Base-by-base conservation (phyloP, 352 stramenopile species). In the Albugo candida region DNA sequence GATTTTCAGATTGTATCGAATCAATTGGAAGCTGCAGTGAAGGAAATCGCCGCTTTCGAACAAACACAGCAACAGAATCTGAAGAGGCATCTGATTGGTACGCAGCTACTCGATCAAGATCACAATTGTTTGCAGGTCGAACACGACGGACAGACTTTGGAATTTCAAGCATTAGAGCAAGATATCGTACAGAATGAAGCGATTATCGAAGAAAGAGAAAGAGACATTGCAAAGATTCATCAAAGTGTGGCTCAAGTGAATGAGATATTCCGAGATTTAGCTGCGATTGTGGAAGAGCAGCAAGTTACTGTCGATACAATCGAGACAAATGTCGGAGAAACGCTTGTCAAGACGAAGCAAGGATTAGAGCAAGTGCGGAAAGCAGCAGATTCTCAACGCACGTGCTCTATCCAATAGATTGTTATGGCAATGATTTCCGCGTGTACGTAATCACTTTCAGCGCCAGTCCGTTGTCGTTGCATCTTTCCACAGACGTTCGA, bases 221-320 rank as follows among this genome's bases (percentile, higher is more conserved):
- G 82, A 39, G 81, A 92, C 45, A 84, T 93, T 36, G 63, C 68
- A 36, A 76, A 83, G 48, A 93, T 93, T 59, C 79, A 93, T 58
- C 60, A 84, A 54, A 92, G 77, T 48, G 74, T 93, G n/a, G 78
- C 76, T 36, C 77, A 93, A 51, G 81, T 93, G 21, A 79, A 93
- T 54, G 81, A 93, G 61, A 93, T 93, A 56, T 93, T 91, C 59
- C 60, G 79, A 6, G 81, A 93, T 49, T 51, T 93, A 47, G 81
- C 81, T 12, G 67, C 66, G 11, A 86, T 93, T 47, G 81, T 93
- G 36, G 61, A 80, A 31, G 71, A 91, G 45, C 78, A 93, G 55
- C 81, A 93, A 56, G 65, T 62, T 14, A 64, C 66, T 27, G 86
- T 92, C 49, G 78, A 93, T 55, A 70, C 84, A 17, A 87, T 92